Conservation (phyloP, 2,329 filamentous ascomycete genomes). For the Plectosphaerella sp. region DNA sequence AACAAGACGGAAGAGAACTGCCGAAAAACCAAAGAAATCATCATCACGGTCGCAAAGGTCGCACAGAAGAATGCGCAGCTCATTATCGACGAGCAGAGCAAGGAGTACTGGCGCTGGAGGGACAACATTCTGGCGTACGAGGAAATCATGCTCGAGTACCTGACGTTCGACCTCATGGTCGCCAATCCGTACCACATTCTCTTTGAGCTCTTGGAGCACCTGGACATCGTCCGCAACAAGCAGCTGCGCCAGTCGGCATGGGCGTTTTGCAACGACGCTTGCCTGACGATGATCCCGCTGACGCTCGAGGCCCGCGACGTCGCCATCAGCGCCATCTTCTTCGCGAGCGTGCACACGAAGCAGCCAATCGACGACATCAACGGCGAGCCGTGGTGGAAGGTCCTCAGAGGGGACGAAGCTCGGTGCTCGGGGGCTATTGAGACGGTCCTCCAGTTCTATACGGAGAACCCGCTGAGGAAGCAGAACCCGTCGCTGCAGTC, state of each 20-base stretch:
- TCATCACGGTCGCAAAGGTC: slow-evolving; percentile 88
- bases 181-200: slow-evolving; percentile 84
- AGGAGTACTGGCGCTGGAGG: slow-evolving; percentile 97
- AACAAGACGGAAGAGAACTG: slow-evolving; percentile 98
- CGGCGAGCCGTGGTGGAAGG: slow-evolving; percentile 83
- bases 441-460: slow-evolving; percentile 67
- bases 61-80: slow-evolving; percentile 91
- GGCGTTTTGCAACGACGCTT: slow-evolving; percentile 91
- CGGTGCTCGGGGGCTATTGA: slow-evolving; percentile 71
- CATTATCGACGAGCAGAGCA: slow-evolving; percentile 91
- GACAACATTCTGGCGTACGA: slow-evolving; percentile 92
- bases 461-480: slow-evolving; percentile 58
- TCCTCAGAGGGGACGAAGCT: slow-evolving; percentile 64
- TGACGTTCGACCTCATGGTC: slow-evolving; percentile 91
- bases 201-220: slow-evolving; percentile 72
- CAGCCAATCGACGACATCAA: slow-evolving; percentile 72
- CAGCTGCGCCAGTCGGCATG: slow-evolving; percentile 79
- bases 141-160: slow-evolving; percentile 82
- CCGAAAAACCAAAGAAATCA: slow-evolving; percentile 90
- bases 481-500: slow-evolving; percentile 49
- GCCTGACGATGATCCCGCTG: slow-evolving; percentile 78
- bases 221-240: slow-evolving; percentile 75
- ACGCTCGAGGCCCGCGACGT: slow-evolving; percentile 76
- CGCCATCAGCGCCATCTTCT: slow-evolving; percentile 81
- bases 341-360: slow-evolving; percentile 70